A percentile compares a stretch with the other conserved stretches of the same genome.
phyloP scores from a whole-genome alignment of 2,329 filamentous ascomycete genomes.

The Colletotrichum truncatum region DNA sequence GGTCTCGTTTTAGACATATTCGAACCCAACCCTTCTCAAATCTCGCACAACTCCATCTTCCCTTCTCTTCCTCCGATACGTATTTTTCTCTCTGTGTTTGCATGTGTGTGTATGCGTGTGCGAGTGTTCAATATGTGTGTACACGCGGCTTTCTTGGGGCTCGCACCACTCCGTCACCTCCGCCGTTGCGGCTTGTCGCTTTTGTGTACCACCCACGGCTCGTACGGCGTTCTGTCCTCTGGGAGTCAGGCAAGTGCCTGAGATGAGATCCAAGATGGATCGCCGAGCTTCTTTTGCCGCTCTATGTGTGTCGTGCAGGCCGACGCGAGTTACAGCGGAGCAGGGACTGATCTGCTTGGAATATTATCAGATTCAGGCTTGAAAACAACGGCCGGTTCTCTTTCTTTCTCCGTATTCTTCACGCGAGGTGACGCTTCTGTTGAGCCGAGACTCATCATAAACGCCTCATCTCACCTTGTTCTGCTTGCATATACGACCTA shows the following conservation, averaged over 20 bases:
- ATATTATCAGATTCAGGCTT: background rate
- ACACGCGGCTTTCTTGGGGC: background rate
- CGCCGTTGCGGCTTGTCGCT: conserved; percentile 16
- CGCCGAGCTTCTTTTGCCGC: background rate
- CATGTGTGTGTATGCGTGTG: background rate
- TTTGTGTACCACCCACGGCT: conserved; percentile 2
- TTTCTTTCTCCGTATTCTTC: background rate
- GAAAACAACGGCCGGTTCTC: background rate
- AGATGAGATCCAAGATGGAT: conserved; percentile 11
- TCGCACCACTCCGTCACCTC: background rate
- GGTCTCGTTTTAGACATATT: background rate
- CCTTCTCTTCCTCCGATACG: background rate
- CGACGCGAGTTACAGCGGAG: background rate
- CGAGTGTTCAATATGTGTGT: background rate
- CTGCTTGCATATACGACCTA: background rate
- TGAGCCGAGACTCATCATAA: background rate
- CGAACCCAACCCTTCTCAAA: background rate
- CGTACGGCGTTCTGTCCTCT: background rate
- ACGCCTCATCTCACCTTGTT: background rate
- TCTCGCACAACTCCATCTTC: background rate
- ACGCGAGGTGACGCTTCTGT: background rate
- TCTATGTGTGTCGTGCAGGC: background rate
- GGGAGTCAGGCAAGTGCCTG: conserved; percentile 13
- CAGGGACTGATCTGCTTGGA: conserved; percentile 5
- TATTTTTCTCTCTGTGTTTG: background rate